Percentiles rank a stretch among this genome's conserved stretches.
Conservation (phyloP, 2,329 filamentous ascomycete genomes). For the Hypoxylon sp. region DNA sequence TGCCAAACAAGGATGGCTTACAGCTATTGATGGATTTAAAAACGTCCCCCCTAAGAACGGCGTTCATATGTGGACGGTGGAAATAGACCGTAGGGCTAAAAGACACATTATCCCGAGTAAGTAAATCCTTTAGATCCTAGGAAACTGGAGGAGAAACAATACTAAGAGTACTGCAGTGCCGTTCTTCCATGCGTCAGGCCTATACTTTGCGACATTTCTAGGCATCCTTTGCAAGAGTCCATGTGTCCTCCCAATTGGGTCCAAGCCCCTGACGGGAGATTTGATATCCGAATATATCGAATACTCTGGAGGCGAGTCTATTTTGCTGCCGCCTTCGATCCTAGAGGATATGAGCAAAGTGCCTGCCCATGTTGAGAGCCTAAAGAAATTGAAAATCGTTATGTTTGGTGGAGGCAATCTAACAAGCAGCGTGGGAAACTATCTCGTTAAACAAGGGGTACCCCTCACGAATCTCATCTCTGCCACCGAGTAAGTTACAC, state of each 20-base stretch:
- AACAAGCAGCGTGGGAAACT: conserved; percentile 8
- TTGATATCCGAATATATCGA: conserved; percentile 22
- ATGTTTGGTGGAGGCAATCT: conserved; percentile 32
- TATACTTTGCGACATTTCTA: conserved; percentile 39
- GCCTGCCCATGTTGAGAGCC: conserved; percentile 21
- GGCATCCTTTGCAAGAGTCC: conserved; percentile 8
- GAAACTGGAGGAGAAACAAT: conserved; percentile 9
- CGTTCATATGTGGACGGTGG: conserved; percentile 13
- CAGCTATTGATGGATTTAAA: conserved; percentile 54
- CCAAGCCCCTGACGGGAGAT: conserved; percentile 28
- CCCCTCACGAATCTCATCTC: conserved; percentile 22
- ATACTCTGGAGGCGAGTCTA: conserved; percentile 8
- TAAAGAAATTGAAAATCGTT: conserved; percentile 26
- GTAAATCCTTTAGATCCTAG: neutral
- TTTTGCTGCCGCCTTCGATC: conserved; percentile 27
- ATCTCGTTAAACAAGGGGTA: conserved; percentile 24
- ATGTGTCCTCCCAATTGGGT: conserved; percentile 15
- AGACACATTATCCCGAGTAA: conserved; percentile 32
- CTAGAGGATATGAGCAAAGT: conserved; percentile 30
- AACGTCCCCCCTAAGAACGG: conserved; percentile 37
- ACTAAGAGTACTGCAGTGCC: conserved; percentile 47
- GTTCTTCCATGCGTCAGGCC: conserved; percentile 49
- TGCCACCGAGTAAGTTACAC: conserved; percentile 29
- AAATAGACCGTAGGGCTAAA: conserved; percentile 5
- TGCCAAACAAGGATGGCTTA: conserved; percentile 58